These are phyloP conservation scores for Penicillium antarcticum DNA, from an alignment of 495 filamentous ascomycete genomes.

Conservation along the genomic window DNA sequence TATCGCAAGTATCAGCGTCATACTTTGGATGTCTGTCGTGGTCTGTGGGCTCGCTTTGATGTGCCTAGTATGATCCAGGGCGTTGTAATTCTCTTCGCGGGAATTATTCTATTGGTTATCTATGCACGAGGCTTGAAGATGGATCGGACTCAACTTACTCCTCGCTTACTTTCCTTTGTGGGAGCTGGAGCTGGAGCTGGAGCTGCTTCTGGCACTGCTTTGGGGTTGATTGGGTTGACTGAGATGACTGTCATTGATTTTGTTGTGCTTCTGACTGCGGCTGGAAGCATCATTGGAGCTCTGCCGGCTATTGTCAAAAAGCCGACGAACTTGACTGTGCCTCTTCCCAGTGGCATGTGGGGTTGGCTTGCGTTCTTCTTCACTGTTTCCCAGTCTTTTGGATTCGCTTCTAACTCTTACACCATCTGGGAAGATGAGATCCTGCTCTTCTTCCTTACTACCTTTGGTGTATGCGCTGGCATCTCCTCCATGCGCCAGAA, in stretches of 20 bases:
- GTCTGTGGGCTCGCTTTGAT: conserved; percentile 89
- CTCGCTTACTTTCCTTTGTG: conserved; percentile 43
- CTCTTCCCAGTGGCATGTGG: conserved; percentile 80
- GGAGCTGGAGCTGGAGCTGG: conserved; percentile 41
- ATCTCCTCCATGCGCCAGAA: conserved; percentile 70
- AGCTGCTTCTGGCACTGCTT: conserved; percentile 26
- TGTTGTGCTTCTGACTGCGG: conserved; percentile 46
- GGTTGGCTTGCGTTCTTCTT: conserved; percentile 80
- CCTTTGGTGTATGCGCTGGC: conserved; percentile 75
- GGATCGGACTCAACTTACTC: conserved; percentile 51
- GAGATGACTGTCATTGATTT: conserved; percentile 27
- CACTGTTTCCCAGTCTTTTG: conserved; percentile 76
- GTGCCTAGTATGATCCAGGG: conserved; percentile 79
- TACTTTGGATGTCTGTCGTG: conserved; percentile 76
- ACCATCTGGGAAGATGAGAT: conserved; percentile 99
- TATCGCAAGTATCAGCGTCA: conserved; percentile 73
- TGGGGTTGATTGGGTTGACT: conserved; percentile 21
- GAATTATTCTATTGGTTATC: conserved; percentile 62
- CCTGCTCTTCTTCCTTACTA: conserved; percentile 83
- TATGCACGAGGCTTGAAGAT: conserved; percentile 62
- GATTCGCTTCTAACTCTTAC: conserved; percentile 96
- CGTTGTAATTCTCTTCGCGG: conserved; percentile 63
- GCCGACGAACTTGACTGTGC: conserved; percentile 45
- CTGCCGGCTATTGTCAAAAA: conserved; percentile 50
- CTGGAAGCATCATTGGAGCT: conserved; percentile 63